These are phyloP conservation scores for Emiliania huxleyi DNA, from an alignment of 78 protist genomes.

Conservation along the genomic window DNA sequence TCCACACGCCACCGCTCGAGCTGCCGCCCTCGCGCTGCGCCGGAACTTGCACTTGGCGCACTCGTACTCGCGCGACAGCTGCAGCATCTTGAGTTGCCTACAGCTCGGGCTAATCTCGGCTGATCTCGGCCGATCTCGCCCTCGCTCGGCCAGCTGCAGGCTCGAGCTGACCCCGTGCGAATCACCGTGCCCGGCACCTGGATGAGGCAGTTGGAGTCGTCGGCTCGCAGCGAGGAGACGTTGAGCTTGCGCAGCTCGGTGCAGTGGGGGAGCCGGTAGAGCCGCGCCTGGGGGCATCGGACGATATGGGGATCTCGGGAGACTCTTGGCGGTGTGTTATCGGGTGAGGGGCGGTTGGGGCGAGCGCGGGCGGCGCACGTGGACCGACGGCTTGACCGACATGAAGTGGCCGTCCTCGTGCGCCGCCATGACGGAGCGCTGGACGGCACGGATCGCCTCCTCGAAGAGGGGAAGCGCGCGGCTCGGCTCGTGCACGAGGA, in stretches of 20 bases:
- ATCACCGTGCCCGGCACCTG: neutral
- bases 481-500: neutral
- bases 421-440: neutral
- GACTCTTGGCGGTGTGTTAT: too few relatives aligned
- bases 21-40: too few relatives aligned
- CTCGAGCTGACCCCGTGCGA: too few relatives aligned
- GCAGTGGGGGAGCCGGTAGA: neutral
- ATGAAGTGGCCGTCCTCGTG: neutral
- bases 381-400: neutral
- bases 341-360: too few relatives aligned
- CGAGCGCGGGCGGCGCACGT: too few relatives aligned
- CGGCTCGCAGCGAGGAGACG: neutral
- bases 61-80: neutral
- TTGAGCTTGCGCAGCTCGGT: neutral
- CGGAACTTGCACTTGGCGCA: neutral
- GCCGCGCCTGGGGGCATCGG: neutral
- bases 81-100: neutral
- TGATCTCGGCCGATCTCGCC: too few relatives aligned
- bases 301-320: too few relatives aligned
- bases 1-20: too few relatives aligned
- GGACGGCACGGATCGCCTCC: neutral
- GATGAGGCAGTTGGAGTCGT: neutral
- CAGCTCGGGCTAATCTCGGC: too few relatives aligned
- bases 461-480: neutral
- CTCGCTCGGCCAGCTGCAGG: too few relatives aligned